Conservation (phyloP, 345 rosid genomes). For the Populus euphratica region DNA sequence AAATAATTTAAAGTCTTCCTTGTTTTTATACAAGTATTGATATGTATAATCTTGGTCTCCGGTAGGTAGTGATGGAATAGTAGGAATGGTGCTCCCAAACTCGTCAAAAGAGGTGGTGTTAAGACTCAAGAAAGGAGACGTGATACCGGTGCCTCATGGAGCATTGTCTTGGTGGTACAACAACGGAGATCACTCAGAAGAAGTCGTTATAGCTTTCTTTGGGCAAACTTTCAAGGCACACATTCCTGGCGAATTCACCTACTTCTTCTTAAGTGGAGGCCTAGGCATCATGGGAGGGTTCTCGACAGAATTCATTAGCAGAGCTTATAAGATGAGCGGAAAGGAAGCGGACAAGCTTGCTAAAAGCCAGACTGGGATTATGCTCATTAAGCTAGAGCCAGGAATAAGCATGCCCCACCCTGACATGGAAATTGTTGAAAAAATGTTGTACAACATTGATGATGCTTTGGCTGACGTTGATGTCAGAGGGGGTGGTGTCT, state of each 20-base stretch:
- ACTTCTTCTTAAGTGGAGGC: conserved; percentile 27
- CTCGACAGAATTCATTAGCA: conserved; percentile 16
- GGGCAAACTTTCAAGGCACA: conserved; percentile 29
- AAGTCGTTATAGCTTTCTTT: conserved; percentile 20
- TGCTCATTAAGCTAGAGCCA: conserved; percentile 25
- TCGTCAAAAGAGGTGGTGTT: conserved; percentile 13
- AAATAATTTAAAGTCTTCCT: no score
- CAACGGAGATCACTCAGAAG: conserved; percentile 11
- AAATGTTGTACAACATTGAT: conserved; percentile 14
- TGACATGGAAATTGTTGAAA: not conserved
- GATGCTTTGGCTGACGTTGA: conserved; percentile 5
- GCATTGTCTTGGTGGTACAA: conserved; percentile 41
- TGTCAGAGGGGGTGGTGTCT: conserved; percentile 19
- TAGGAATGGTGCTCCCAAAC: conserved; percentile 23
- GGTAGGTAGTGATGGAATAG: conserved; percentile 23
- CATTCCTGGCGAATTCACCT: conserved; percentile 28
- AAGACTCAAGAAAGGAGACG: conserved; percentile 25
- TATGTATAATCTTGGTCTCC: not conserved
- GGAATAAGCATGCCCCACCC: conserved; percentile 10
- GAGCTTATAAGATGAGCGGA: conserved; percentile 10
- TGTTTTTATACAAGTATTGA: no score
- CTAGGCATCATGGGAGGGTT: conserved; percentile 23
- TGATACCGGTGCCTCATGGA: conserved; percentile 25
- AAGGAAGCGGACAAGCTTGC: conserved; percentile 17
- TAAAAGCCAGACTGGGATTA: conserved; percentile 13